Evolutionary conservation across 2,329 filamentous ascomycete species (phyloP).

Genomic region (Exophiala sideris): DNA sequence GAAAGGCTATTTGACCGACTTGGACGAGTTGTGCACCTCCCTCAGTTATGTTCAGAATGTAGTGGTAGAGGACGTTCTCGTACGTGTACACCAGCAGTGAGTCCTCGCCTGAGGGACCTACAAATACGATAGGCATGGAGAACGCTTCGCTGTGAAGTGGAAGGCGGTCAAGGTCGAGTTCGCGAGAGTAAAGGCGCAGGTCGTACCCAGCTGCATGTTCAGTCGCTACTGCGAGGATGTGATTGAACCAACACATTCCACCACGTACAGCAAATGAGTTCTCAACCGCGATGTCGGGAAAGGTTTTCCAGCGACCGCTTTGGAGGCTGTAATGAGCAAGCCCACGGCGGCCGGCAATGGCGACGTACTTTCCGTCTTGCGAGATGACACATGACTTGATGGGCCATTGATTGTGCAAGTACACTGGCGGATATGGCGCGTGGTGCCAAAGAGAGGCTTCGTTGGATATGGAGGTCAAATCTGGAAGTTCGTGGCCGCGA

Average conservation of each 20-base stretch:
- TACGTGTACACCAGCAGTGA: conserved; percentile 95
- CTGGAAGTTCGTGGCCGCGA: conserved; percentile 84
- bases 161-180: conserved; percentile 70
- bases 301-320: conserved; percentile 94
- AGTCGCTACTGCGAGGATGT: conserved; percentile 90
- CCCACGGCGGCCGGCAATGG: conserved; percentile 88
- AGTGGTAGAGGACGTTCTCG: conserved; percentile 93
- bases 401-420: conserved; percentile 90
- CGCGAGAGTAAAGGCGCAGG: conserved; percentile 88
- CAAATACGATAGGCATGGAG: conserved; percentile 80
- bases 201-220: conserved; percentile 79
- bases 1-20: conserved; percentile 96
- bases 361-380: conserved; percentile 87
- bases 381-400: conserved; percentile 85
- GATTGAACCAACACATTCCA: conserved; percentile 98
- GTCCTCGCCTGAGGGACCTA: conserved; percentile 86
- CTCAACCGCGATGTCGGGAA: conserved; percentile 74
- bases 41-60: conserved; percentile 72
- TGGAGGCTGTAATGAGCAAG: conserved; percentile 93
- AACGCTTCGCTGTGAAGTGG: conserved; percentile 75
- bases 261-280: conserved; percentile 89
- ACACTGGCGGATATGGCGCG: conserved; percentile 76
- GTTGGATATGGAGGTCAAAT: conserved; percentile 85
- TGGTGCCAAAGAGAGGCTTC: conserved; percentile 96
- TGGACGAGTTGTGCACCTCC: conserved; percentile 76